phyloP scores from a whole-genome alignment of 306 rosid genomes.

The Styphnolobium japonicum region DNA sequence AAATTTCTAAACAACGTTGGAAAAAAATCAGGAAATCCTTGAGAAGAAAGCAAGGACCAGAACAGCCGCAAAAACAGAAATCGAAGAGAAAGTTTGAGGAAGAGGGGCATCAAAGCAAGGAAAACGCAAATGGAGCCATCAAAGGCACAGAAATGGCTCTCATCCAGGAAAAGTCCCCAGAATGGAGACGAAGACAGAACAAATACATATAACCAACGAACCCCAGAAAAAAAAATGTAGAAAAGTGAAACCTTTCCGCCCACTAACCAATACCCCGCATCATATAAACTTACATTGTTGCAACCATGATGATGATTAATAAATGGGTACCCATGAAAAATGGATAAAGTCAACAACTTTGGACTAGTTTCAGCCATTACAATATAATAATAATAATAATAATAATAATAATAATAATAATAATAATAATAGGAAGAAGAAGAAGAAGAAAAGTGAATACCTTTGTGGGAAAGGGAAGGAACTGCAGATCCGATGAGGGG shows the following conservation, averaged over 20 bases:
- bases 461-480: constrained; percentile 49
- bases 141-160: constrained; percentile 11
- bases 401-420: neutral
- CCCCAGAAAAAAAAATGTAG: constrained; percentile 12
- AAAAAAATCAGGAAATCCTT: neutral
- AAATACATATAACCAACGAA: neutral
- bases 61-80: neutral
- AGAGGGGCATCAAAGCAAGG: neutral
- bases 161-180: neutral
- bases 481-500: constrained; percentile 58
- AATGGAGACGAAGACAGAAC: neutral
- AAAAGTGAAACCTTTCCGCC: constrained; percentile 1
- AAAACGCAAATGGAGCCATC: neutral
- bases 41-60: constrained; percentile 15
- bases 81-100: neutral
- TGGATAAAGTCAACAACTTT: constrained; percentile 16
- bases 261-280: neutral
- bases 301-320: neutral
- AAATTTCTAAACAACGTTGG: constrained; percentile 5
- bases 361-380: constrained; percentile 16
- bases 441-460: constrained; percentile 21
- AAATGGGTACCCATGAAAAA: constrained; percentile 35
- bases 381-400: neutral
- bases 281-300: constrained; percentile 24
- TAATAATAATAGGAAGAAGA: neutral